phyloP scores from a whole-genome alignment of 2,329 filamentous ascomycete species.

The Colletotrichum karsti region DNA sequence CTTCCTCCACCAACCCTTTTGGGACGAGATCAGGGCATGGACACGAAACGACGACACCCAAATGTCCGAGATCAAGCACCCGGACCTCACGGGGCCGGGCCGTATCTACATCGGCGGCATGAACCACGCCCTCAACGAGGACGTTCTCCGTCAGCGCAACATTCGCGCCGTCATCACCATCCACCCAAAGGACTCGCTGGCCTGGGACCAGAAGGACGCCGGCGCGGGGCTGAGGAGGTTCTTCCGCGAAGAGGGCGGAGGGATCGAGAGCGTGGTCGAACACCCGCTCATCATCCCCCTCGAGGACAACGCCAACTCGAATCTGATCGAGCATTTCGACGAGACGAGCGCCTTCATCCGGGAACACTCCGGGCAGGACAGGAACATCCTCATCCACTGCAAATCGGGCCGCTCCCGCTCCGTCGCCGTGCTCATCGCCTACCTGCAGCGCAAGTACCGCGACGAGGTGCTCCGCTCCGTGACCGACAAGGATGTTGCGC shows the following conservation, averaged over 20 bases:
- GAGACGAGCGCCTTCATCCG: not conserved
- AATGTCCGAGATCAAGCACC: conserved; percentile 1
- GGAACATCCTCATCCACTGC: conserved; percentile 11
- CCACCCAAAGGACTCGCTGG: conserved; percentile 7
- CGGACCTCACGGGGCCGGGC: not conserved
- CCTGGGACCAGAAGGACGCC: conserved; percentile 3
- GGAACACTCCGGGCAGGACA: not conserved
- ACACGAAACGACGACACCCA: conserved; percentile 6
- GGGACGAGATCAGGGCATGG: conserved; percentile 14
- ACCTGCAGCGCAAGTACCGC: conserved; percentile 1
- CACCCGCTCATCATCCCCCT: conserved; percentile 7
- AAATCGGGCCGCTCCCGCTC: conserved; percentile 8
- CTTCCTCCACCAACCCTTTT: not conserved
- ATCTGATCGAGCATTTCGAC: conserved; percentile 2
- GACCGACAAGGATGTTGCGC: not conserved
- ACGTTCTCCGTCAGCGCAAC: not conserved
- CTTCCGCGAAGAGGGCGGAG: not conserved
- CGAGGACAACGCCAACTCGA: conserved; percentile 18
- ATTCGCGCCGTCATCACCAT: conserved; percentile 5
- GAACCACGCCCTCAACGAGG: conserved; percentile 13
- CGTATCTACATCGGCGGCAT: conserved; percentile 13
- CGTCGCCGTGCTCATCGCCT: conserved; percentile 9
- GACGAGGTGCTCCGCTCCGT: not conserved
- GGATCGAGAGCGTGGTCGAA: not conserved
- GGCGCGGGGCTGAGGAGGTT: not conserved